Evolutionary conservation across 495 filamentous ascomycete genomes (phyloP).

Genomic region (Annulohypoxylon stygium): DNA sequence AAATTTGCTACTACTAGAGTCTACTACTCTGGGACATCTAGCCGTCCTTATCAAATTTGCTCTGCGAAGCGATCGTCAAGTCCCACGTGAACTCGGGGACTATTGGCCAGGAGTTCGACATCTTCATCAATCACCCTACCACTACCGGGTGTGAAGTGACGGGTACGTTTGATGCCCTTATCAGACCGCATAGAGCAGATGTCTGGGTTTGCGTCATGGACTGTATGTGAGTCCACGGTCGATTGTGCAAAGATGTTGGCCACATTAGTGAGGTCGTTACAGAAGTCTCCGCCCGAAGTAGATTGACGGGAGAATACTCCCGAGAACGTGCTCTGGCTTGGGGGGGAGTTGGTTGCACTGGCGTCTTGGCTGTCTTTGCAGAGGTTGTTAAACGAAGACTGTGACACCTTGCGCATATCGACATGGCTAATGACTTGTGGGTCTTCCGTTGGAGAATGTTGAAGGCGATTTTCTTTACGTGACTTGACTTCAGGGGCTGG

Average conservation of each 20-base stretch:
- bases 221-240: conserved; percentile 29
- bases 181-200: conserved; percentile 33
- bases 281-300: conserved; percentile 44
- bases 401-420: conserved; percentile 55
- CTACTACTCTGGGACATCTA: background rate
- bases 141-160: conserved; percentile 61
- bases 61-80: conserved; percentile 37
- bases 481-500: conserved; percentile 55
- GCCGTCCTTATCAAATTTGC: conserved; percentile 26
- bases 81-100: conserved; percentile 47
- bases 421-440: conserved; percentile 32
- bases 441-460: conserved; percentile 35
- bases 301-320: conserved; percentile 47
- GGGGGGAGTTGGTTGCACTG: conserved; percentile 44
- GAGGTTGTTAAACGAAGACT: conserved; percentile 47
- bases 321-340: conserved; percentile 46
- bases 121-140: conserved; percentile 58
- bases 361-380: conserved; percentile 42
- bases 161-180: conserved; percentile 55
- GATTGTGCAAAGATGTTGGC: conserved; percentile 38
- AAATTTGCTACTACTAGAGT: background rate
- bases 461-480: conserved; percentile 55
- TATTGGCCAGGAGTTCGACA: conserved; percentile 53
- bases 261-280: conserved; percentile 45
- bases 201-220: conserved; percentile 26